phyloP scores from a whole-genome alignment of 2,329 filamentous ascomycete species.

The Colletotrichum viniferum region DNA sequence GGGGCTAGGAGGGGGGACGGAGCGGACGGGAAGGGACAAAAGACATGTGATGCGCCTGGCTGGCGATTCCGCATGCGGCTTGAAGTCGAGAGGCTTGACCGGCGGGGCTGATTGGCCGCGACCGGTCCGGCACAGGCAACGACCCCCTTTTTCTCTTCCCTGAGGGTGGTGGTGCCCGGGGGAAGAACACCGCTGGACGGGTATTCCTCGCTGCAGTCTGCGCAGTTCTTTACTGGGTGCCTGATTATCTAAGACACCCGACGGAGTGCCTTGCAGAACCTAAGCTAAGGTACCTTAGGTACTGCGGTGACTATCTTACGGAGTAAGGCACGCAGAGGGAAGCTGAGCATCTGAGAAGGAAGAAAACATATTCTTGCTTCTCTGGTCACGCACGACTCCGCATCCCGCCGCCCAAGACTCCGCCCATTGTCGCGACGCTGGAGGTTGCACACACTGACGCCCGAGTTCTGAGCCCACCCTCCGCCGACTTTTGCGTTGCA shows the following conservation, averaged over 20 bases:
- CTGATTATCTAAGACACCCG: slow-evolving; percentile 1
- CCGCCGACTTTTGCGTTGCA: background rate
- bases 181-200: background rate
- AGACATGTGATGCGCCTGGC: slow-evolving; percentile 18
- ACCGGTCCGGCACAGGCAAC: background rate
- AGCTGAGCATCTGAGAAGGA: background rate
- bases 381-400: background rate
- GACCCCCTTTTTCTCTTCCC: background rate
- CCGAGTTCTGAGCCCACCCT: background rate
- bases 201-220: background rate
- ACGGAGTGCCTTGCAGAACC: background rate
- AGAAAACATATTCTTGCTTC: background rate
- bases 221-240: background rate
- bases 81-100: slow-evolving; percentile 1
- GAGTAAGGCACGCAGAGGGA: background rate
- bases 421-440: background rate
- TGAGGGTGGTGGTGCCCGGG: background rate
- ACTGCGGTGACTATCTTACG: background rate
- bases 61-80: slow-evolving; percentile 15
- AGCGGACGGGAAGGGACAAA: slow-evolving; percentile 1
- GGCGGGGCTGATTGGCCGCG: slow-evolving; percentile 16
- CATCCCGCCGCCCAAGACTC: background rate
- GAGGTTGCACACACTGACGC: background rate
- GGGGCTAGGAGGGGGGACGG: background rate
- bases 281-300: background rate